Conservation (phyloP, 106 monocot species). For the Dendrobium officinale region DNA sequence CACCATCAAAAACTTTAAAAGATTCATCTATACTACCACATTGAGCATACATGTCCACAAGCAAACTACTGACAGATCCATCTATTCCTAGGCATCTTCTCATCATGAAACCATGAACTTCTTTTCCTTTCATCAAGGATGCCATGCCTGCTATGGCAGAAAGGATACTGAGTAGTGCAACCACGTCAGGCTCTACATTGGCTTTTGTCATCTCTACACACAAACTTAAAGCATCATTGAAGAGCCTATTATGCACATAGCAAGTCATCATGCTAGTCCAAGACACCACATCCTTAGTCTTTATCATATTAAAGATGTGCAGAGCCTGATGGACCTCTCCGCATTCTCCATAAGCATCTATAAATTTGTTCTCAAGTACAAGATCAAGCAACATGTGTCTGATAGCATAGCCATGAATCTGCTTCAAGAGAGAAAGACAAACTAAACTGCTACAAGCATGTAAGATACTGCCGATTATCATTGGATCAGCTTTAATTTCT, state of each 20-base stretch:
- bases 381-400: slow-evolving; percentile 40
- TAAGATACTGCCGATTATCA: slow-evolving; percentile 62
- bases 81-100: slow-evolving; percentile 29
- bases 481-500: slow-evolving; percentile 36
- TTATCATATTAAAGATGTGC: slow-evolving; percentile 25
- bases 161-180: slow-evolving; percentile 44
- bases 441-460: slow-evolving; percentile 36
- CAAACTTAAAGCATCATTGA: slow-evolving; percentile 41
- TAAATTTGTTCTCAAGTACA: slow-evolving; percentile 50
- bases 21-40: slow-evolving; percentile 47
- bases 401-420: slow-evolving; percentile 52
- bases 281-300: slow-evolving; percentile 54
- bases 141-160: slow-evolving; percentile 36
- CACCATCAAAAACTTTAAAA: slow-evolving; percentile 31
- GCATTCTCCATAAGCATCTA: slow-evolving; percentile 57
- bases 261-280: slow-evolving; percentile 74
- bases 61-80: slow-evolving; percentile 23
- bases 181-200: slow-evolving; percentile 35
- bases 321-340: slow-evolving; percentile 36
- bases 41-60: slow-evolving; percentile 74
- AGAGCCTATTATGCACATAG: slow-evolving; percentile 27
- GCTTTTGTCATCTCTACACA: slow-evolving; percentile 34
- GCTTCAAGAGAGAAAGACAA: slow-evolving; percentile 31
- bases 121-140: slow-evolving; percentile 56
- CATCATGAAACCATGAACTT: slow-evolving; percentile 52